phyloP scores from a whole-genome alignment of 2,329 filamentous ascomycete genomes.

The Monilinia aucupariae region DNA sequence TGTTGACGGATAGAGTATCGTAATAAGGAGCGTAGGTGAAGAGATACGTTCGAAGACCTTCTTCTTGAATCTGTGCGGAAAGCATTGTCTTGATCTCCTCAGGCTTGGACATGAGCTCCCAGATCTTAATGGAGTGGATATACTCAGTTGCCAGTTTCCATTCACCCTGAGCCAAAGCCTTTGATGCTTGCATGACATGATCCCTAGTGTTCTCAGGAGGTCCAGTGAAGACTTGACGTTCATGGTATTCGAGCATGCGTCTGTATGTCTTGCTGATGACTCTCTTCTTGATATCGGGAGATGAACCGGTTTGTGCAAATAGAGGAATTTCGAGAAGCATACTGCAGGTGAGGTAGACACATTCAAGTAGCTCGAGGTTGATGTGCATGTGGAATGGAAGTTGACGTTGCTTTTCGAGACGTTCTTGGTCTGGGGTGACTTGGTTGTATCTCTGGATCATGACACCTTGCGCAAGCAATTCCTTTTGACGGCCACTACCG shows the following conservation, averaged over 20 bases:
- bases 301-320: slow-evolving; percentile 91
- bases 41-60: slow-evolving; percentile 94
- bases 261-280: slow-evolving; percentile 99
- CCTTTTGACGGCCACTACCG: slow-evolving; percentile 94
- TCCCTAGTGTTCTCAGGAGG: slow-evolving; percentile 98
- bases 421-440: slow-evolving; percentile 95
- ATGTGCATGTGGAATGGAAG: slow-evolving; percentile 99
- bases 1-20: slow-evolving; percentile 84
- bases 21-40: slow-evolving; percentile 99
- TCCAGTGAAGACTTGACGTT: slow-evolving; percentile 97
- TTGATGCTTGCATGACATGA: slow-evolving; percentile 98
- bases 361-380: slow-evolving; percentile 96
- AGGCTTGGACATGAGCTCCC: slow-evolving; percentile 91
- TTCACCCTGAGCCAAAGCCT: slow-evolving; percentile 91
- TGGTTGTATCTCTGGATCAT: slow-evolving; percentile 97
- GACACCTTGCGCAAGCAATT: slow-evolving; percentile 93
- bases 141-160: slow-evolving; percentile 96
- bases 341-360: slow-evolving; percentile 96
- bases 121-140: slow-evolving; percentile 98
- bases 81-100: slow-evolving; percentile 97
- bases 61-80: slow-evolving; percentile 95
- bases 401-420: slow-evolving; percentile 93
- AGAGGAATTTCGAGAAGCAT: slow-evolving; percentile 99
- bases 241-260: slow-evolving; percentile 98
- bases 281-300: slow-evolving; percentile 93